These are phyloP conservation scores for Limnanthes douglasii DNA, from an alignment of 345 rosid species.

Conservation along the genomic window DNA sequence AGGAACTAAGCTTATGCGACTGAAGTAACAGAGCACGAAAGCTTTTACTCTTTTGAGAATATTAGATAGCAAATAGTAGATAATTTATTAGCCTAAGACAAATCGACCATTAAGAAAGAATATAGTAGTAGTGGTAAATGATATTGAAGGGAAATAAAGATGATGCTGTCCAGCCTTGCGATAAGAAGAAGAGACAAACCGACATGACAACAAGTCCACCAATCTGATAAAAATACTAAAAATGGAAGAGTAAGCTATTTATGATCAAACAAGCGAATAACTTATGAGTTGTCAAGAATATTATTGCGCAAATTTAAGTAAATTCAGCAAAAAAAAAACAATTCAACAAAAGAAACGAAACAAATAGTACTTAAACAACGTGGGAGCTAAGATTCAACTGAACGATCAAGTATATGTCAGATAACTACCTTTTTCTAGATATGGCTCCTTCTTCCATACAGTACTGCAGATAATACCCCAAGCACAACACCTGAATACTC, in stretches of 20 bases:
- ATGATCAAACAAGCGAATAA: conserved; percentile 1
- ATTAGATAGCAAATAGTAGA: conserved; percentile 1
- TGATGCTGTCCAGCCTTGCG: conserved; percentile 93
- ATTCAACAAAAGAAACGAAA: neutral
- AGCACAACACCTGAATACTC: conserved; percentile 99
- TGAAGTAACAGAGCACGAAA: too few species aligned
- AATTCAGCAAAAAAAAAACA: too few species aligned
- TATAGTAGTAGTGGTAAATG: conserved; percentile 20
- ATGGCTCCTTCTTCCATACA: conserved; percentile 63
- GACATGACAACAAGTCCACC: conserved; percentile 90
- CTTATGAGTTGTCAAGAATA: neutral
- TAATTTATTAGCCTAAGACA: conserved; percentile 1
- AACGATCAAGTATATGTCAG: conserved; percentile 1
- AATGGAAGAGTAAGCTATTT: too few species aligned
- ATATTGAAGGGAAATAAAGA: conserved; percentile 82
- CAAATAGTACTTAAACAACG: too few species aligned
- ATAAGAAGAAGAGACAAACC: conserved; percentile 71
- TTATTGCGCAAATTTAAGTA: too few species aligned
- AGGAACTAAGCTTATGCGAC: neutral
- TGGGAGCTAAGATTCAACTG: neutral
- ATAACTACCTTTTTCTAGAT: conserved; percentile 76
- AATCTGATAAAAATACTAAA: conserved; percentile 27
- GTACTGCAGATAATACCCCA: conserved; percentile 84
- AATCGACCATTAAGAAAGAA: neutral
- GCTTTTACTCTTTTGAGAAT: too few species aligned